Base-by-base conservation (phyloP, 2,329 filamentous ascomycete species). In the Dactylellina sp. region DNA sequence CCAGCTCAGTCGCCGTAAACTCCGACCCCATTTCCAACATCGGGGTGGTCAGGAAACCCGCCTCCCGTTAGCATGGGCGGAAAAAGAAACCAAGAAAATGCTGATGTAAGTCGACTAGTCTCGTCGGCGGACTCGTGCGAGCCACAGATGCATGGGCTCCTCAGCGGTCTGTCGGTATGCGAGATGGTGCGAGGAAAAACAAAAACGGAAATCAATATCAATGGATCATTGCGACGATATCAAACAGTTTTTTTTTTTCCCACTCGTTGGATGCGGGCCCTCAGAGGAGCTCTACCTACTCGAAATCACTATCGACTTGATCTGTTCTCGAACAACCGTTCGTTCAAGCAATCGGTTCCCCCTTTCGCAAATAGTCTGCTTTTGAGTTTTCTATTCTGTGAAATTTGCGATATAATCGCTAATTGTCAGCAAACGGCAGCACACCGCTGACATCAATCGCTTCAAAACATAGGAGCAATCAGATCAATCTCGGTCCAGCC, bases 101-200 rank as follows among this genome's bases (percentile, higher is more conserved):
- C 57, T 64, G 52, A 71, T 56, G 42, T 64, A 63, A 71, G 49
- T 64, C n/a, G n/a, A n/a, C n/a, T n/a, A n/a, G n/a, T n/a, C n/a
- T n/a, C n/a, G n/a, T 52, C 66, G 44, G 57, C 52, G 62, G 62
- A 52, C 59, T 71, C 66, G 66, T 71, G 66, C 66, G 66, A 71
- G 53, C 59, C 50, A 71, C 40, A 49, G 37, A 37, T 57, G 56
- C 66, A 64, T 46, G 44, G 53, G 37, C 22, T 20, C 39, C 14
- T 20, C 11, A 40, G 25, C 28, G 4, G 28, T 32, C 28, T 32
- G 28, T 32, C 28, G n/a, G 32, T 22, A 55, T 9, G 50, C 55
- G 37, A 28, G 32, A 59, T 47, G 49, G 28, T 9, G 28, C 9
- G 4, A 32, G 28, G 46, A 60, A 68, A 68, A 68, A 68, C 53